Percentiles rank a stretch among this genome's conserved stretches.
Evolutionary conservation across 352 stramenopile genomes (phyloP).

Genomic region (Phytophthora pini): DNA sequence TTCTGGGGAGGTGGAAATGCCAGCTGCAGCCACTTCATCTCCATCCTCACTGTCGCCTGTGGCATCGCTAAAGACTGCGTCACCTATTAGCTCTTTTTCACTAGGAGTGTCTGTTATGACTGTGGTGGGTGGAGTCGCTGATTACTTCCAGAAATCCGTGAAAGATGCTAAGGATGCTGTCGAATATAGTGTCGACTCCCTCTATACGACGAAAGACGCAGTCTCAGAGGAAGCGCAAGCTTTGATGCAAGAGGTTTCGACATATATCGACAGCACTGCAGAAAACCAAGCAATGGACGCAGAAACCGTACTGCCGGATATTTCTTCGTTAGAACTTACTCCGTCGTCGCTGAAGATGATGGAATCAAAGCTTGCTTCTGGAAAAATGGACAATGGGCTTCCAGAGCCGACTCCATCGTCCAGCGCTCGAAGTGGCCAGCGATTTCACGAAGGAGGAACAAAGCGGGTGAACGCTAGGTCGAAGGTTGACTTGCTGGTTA

Average conservation of each 20-base stretch:
- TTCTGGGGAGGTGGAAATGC: conserved; percentile 8
- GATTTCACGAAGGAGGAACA: conserved; percentile 11
- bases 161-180: conserved; percentile 80
- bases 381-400: conserved; percentile 13
- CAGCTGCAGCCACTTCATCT: conserved; percentile 3
- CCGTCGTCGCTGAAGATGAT: conserved; percentile 40
- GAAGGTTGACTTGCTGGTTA: conserved; percentile 51
- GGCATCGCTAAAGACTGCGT: conserved; percentile 24
- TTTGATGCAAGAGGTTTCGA: conserved; percentile 67
- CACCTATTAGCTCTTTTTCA: conserved; percentile 51
- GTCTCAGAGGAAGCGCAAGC: conserved; percentile 73
- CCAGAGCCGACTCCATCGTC: conserved; percentile 33
- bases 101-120: conserved; percentile 70
- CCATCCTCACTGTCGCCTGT: conserved; percentile 23
- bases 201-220: conserved; percentile 76
- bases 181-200: conserved; percentile 73
- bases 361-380: conserved; percentile 24
- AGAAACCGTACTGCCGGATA: conserved; percentile 13
- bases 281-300: conserved; percentile 2
- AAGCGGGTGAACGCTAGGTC: conserved; percentile 20
- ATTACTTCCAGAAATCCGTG: conserved; percentile 74
- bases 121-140: conserved; percentile 70
- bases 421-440: conserved; percentile 9
- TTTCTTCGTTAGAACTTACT: conserved; percentile 27
- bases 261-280: conserved; percentile 51